phyloP scores from a whole-genome alignment of 108 stramenopile genomes.

The Pseudonitzschia multiseries region DNA sequence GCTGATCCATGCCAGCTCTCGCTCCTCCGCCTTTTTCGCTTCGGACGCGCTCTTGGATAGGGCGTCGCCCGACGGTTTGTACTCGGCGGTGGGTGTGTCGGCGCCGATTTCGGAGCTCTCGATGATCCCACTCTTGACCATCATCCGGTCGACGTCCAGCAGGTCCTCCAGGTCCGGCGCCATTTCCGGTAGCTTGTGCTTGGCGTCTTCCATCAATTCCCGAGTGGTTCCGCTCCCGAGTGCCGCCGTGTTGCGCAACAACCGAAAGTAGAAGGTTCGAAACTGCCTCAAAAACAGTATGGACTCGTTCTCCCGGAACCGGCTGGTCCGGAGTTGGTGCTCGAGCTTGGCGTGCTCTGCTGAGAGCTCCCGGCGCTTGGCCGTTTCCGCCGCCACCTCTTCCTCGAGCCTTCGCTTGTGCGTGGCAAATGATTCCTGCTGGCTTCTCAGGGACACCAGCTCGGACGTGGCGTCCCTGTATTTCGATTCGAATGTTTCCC shows the following conservation, averaged over 20 bases:
- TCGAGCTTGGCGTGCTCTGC: slow-evolving; percentile 64
- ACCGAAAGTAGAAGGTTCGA: slow-evolving; percentile 72
- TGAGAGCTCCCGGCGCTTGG: slow-evolving; percentile 46
- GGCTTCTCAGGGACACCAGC: slow-evolving; percentile 60
- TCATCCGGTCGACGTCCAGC: slow-evolving; percentile 74
- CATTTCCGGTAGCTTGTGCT: slow-evolving; percentile 60
- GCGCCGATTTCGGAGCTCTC: slow-evolving; percentile 73
- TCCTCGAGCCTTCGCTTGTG: slow-evolving; percentile 57
- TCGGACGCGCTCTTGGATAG: slow-evolving; percentile 20
- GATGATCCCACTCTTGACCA: slow-evolving; percentile 81
- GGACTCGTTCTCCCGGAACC: slow-evolving; percentile 88
- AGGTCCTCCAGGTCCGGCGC: slow-evolving; percentile 69
- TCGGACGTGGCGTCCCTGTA: slow-evolving; percentile 60
- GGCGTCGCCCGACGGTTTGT: slow-evolving; percentile 25
- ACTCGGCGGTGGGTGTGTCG: slow-evolving; percentile 44
- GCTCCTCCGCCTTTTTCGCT: slow-evolving; percentile 22
- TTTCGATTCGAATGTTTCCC: slow-evolving; percentile 45
- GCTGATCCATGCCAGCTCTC: slow-evolving; percentile 15
- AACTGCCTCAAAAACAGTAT: slow-evolving; percentile 83
- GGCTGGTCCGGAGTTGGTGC: slow-evolving; percentile 71
- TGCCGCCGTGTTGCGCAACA: slow-evolving; percentile 64
- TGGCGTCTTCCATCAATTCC: slow-evolving; percentile 48
- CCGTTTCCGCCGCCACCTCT: slow-evolving; percentile 54
- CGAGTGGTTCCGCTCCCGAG: slow-evolving; percentile 59
- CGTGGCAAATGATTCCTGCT: slow-evolving; percentile 56